Base-by-base conservation (phyloP, 176 grass and related monocot species). In the Rhynchospora breviuscula region DNA sequence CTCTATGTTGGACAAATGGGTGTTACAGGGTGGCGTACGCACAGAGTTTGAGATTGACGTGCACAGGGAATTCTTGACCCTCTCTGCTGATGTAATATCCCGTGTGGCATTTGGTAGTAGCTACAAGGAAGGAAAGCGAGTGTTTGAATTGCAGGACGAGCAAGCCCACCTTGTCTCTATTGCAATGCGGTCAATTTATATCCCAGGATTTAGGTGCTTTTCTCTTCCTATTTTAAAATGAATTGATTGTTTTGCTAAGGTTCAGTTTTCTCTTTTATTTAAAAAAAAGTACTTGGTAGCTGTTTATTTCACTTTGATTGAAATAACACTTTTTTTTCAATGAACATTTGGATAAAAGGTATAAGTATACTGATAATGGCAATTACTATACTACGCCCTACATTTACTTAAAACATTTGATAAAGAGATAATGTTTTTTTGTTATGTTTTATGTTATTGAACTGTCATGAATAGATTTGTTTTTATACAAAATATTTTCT, bases 71-170 rank as follows among this genome's bases (percentile, higher is more conserved):
- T 97, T 97, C 35, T 79, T 87, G 62, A 65, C 75, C 63, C 80
- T 97, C 51, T 65, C 81, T 86, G 86, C 87, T 65, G 90, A 94
- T 88, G 82, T 94, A 14, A 90, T 97, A 84, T 97, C 90, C 64
- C 43, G 74, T 75, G 92, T 94, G 62, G 90, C 90, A 68, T 97
- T 97, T 85, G 94, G 94, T 88, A 92, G 94, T 79, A 90, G 90
- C 88, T 94, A 92, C 2, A 80, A 90, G 80, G 94, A 94, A 79
- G 94, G 91, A 70, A 92, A 90, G 29, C 77, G 68, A 5, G 80
- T 92, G 59, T 94, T 97, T 74, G 46, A 90, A 79, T 85, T 97
- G 85, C 94, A 94, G 52, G 80, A 94, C 17, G 82, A 97, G 45
- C 94, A 94, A 72, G 78, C 63, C 54, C 48, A 19, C 51, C 90